These are phyloP conservation scores for Solanum arcanum DNA, from an alignment of 257 asterid genomes.

Conservation along the genomic window DNA sequence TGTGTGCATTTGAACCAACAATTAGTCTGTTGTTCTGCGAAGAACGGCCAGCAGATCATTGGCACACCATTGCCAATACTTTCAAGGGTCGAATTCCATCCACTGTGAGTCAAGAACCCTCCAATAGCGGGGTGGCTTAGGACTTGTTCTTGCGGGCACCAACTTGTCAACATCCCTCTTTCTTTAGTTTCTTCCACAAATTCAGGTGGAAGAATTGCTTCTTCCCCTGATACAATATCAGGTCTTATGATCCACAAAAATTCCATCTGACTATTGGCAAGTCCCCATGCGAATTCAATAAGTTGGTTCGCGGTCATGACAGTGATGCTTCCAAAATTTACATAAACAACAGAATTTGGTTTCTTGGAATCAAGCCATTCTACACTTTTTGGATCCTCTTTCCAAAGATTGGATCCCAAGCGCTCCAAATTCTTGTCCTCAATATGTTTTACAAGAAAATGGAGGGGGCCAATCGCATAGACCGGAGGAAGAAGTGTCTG, in stretches of 20 bases:
- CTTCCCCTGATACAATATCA: conserved; percentile 31
- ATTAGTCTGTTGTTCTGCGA: conserved; percentile 43
- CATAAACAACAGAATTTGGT: conserved; percentile 28
- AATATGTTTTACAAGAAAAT: conserved; percentile 12
- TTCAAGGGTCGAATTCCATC: conserved; percentile 51
- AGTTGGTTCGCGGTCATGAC: conserved; percentile 28
- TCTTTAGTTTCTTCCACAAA: conserved; percentile 18
- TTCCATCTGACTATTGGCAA: conserved; percentile 20
- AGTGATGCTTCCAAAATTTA: conserved; percentile 24
- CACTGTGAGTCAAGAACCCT: conserved; percentile 48
- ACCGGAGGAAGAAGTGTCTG: no score
- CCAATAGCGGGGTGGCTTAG: conserved; percentile 33
- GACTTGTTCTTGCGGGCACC: conserved; percentile 53
- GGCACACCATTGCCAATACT: conserved; percentile 31
- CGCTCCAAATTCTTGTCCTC: not conserved
- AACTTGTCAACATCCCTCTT: conserved; percentile 22
- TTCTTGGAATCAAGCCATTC: conserved; percentile 42
- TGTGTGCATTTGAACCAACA: conserved; percentile 31
- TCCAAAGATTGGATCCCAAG: conserved; percentile 41
- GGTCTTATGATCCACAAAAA: conserved; percentile 48
- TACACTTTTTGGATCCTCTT: conserved; percentile 25
- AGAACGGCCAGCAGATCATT: conserved; percentile 57
- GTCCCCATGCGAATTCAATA: conserved; percentile 45
- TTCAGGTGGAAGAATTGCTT: conserved; percentile 13
- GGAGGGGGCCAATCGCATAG: conserved; percentile 30